phyloP scores from a whole-genome alignment of 2,329 filamentous ascomycete species.

The Botrytis fabae region DNA sequence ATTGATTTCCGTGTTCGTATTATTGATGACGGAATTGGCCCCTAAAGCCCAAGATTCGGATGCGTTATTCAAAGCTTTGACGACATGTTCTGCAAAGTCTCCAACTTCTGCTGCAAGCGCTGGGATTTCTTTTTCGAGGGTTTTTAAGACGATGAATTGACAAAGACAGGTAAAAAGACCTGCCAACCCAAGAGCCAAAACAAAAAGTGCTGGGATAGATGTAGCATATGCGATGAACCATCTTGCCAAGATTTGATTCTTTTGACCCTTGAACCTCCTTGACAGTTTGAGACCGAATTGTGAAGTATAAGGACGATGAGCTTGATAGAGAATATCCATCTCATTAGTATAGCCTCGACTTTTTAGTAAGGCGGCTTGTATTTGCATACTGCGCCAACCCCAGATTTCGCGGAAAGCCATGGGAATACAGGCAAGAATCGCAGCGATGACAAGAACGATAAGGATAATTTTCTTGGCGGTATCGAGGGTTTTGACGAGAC shows the following conservation, averaged over 20 bases:
- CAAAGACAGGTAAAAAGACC: constrained; percentile 67
- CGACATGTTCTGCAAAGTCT: constrained; percentile 64
- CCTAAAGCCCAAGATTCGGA: constrained; percentile 64
- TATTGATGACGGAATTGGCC: constrained; percentile 61
- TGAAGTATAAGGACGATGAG: constrained; percentile 76
- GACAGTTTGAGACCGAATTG: constrained; percentile 70
- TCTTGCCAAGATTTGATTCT: constrained; percentile 61
- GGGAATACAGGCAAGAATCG: constrained; percentile 70
- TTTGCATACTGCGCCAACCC: constrained; percentile 71
- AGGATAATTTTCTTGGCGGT: constrained; percentile 74
- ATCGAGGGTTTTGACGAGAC: constrained; percentile 64
- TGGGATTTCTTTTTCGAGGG: constrained; percentile 64
- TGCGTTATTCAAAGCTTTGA: constrained; percentile 61
- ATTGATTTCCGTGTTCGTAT: constrained; percentile 73
- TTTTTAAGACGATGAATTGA: constrained; percentile 64
- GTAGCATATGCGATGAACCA: constrained; percentile 72
- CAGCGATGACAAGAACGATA: constrained; percentile 69
- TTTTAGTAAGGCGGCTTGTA: constrained; percentile 66
- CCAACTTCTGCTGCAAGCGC: constrained; percentile 63
- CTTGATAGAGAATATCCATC: constrained; percentile 86
- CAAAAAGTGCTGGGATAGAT: constrained; percentile 65
- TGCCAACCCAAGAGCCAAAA: constrained; percentile 65
- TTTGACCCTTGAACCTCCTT: constrained; percentile 59
- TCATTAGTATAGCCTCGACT: constrained; percentile 66
- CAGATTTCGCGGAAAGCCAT: constrained; percentile 81